Evolutionary conservation across 208 protist species (phyloP).

Genomic region (Trypanosoma congolense): DNA sequence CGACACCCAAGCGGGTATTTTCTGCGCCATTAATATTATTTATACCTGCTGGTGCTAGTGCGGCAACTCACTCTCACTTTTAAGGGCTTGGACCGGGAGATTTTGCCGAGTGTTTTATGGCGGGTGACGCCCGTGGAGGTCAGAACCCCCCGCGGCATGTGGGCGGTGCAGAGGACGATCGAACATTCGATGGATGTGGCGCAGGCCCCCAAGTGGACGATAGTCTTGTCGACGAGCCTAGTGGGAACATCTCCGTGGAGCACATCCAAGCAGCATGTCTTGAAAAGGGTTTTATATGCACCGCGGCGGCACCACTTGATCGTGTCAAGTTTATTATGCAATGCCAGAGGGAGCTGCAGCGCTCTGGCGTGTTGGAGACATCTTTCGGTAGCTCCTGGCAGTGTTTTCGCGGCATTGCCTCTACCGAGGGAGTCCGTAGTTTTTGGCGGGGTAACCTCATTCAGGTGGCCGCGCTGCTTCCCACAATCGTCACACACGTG

Average conservation of each 20-base stretch:
- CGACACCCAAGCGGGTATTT: too few species aligned
- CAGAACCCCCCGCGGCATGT: background rate
- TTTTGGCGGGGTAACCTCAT: slow-evolving; percentile 84
- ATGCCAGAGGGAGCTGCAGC: slow-evolving; percentile 64
- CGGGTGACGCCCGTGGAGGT: too few species aligned
- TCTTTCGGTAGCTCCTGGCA: slow-evolving; percentile 51
- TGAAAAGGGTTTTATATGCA: slow-evolving; percentile 36
- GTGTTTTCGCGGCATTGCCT: slow-evolving; percentile 44
- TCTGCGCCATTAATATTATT: too few species aligned
- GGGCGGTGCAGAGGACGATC: background rate
- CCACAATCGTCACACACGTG: slow-evolving; percentile 54
- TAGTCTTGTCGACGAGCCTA: background rate
- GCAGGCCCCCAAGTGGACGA: background rate
- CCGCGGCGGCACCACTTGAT: slow-evolving; percentile 67
- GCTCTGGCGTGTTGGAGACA: slow-evolving; percentile 35
- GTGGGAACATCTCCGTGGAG: slow-evolving; percentile 42
- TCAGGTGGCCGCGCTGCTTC: slow-evolving; percentile 63
- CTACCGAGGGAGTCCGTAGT: slow-evolving; percentile 47
- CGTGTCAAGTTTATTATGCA: slow-evolving; percentile 85
- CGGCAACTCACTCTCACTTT: too few species aligned
- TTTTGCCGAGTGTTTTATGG: too few species aligned
- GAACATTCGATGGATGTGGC: background rate
- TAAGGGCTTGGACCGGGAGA: too few species aligned
- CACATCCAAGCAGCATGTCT: slow-evolving; percentile 54
- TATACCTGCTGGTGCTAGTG: too few species aligned